phyloP scores from a whole-genome alignment of 345 rosid species.

The Eucalyptus erythrocorys region DNA sequence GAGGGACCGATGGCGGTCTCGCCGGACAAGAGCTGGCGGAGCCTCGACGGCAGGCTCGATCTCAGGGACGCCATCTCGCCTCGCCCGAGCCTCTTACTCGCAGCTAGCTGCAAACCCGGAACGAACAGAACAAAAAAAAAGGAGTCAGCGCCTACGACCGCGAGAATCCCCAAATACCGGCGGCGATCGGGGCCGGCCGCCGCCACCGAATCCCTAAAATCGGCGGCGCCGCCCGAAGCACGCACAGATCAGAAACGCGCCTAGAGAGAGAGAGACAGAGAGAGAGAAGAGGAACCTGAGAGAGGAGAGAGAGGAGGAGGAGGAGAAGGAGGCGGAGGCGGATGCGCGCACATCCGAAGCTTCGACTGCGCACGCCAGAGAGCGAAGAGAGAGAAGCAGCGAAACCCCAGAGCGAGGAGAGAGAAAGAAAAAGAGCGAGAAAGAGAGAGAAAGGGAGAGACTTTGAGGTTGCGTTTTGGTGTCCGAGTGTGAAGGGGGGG shows the following conservation, averaged over 20 bases:
- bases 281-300: slow-evolving; percentile 10
- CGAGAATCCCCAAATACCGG: not conserved
- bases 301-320: slow-evolving; percentile 3
- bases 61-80: slow-evolving; percentile 66
- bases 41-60: slow-evolving; percentile 84
- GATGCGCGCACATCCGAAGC: slow-evolving; percentile 24
- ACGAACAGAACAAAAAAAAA: not conserved
- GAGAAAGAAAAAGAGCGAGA: not conserved
- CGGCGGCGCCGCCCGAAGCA: not conserved
- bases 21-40: slow-evolving; percentile 83
- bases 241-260: not conserved
- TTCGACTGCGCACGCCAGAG: not conserved
- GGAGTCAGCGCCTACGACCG: not conserved
- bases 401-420: slow-evolving; percentile 26
- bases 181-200: not conserved
- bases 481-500: not conserved
- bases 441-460: not conserved
- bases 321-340: not conserved
- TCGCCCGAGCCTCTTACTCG: slow-evolving; percentile 22
- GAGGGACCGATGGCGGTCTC: slow-evolving; percentile 73
- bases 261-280: not conserved
- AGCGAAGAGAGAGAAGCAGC: not conserved
- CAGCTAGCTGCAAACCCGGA: slow-evolving; percentile 9
- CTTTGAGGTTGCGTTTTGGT: not conserved
- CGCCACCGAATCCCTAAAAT: not conserved